phyloP scores from a whole-genome alignment of 768 basidiomycete species.

The Tricholoma furcatifolium region DNA sequence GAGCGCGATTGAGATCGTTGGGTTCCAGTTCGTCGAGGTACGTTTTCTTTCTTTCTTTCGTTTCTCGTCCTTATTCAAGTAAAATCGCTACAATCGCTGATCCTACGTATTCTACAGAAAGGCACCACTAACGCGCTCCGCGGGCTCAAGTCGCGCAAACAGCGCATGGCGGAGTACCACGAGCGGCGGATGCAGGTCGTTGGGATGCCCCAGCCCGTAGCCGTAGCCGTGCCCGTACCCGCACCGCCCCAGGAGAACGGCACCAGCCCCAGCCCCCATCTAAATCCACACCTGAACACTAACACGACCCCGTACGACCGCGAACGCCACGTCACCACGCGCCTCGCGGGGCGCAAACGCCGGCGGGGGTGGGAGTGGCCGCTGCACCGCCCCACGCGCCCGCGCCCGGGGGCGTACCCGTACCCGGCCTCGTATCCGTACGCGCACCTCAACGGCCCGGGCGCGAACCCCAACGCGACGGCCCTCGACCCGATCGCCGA shows the following conservation, averaged over 20 bases:
- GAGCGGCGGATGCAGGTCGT: conserved; percentile 54
- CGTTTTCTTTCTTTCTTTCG: conserved; percentile 19
- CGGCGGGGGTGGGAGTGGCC: conserved; percentile 36
- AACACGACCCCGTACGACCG: not conserved
- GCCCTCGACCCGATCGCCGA: conserved; percentile 41
- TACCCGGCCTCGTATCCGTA: too few species aligned
- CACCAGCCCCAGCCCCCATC: too few species aligned
- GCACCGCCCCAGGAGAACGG: not conserved
- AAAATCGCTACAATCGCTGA: not conserved
- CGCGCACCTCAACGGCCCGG: too few species aligned
- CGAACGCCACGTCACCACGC: conserved; percentile 21
- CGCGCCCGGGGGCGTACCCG: too few species aligned
- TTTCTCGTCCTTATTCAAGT: not conserved
- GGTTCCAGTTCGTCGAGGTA: conserved; percentile 64
- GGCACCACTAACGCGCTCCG: conserved; percentile 46
- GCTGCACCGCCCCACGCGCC: conserved; percentile 16
- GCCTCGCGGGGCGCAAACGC: conserved; percentile 42
- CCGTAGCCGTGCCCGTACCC: not conserved
- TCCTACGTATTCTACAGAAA: conserved; percentile 33
- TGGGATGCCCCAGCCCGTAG: conserved; percentile 23
- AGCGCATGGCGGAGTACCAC: conserved; percentile 66
- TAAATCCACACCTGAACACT: too few species aligned
- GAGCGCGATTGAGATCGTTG: conserved; percentile 69
- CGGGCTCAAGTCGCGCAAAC: conserved; percentile 61
- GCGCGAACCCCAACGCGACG: conserved; percentile 35